phyloP scores from a whole-genome alignment of 2,329 filamentous ascomycete species.

The Beauveria australis region DNA sequence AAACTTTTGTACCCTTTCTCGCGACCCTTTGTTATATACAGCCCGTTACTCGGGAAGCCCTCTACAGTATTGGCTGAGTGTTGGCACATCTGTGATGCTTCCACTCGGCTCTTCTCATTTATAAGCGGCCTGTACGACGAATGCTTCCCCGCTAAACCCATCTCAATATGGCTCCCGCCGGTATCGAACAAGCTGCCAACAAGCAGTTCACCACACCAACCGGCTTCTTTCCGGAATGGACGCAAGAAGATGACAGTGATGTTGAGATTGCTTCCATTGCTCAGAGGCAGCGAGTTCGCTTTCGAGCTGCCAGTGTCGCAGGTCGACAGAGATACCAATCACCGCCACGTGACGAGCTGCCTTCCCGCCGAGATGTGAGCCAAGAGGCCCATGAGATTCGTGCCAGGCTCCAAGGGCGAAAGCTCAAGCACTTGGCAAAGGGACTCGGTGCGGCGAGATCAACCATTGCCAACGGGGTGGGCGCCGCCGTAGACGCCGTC shows the following conservation, averaged over 20 bases:
- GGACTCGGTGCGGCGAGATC: not conserved
- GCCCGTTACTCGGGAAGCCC: not conserved
- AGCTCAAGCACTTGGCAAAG: not conserved
- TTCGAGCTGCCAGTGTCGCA: conserved; percentile 2
- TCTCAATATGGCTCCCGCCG: conserved; percentile 2
- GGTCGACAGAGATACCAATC: not conserved
- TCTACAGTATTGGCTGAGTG: not conserved
- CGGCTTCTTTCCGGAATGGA: conserved; percentile 4
- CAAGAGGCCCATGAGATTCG: conserved; percentile 4
- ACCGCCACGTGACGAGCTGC: not conserved
- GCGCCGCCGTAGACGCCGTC: not conserved
- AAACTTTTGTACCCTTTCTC: conserved; percentile 4
- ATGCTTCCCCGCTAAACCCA: not conserved
- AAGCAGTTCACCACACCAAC: not conserved
- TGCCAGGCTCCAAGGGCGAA: not conserved
- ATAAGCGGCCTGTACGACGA: not conserved
- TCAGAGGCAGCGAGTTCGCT: not conserved
- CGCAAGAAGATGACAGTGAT: conserved; percentile 5
- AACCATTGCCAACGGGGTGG: not conserved
- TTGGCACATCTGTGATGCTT: conserved; percentile 6
- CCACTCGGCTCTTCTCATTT: not conserved
- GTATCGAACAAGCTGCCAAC: not conserved
- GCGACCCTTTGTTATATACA: not conserved
- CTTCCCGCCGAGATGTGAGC: not conserved
- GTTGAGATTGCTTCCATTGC: conserved; percentile 7